Percentiles rank a stretch among this genome's conserved stretches.
phyloP scores from a whole-genome alignment of 495 filamentous ascomycete species.

The Lophium mytilinum region DNA sequence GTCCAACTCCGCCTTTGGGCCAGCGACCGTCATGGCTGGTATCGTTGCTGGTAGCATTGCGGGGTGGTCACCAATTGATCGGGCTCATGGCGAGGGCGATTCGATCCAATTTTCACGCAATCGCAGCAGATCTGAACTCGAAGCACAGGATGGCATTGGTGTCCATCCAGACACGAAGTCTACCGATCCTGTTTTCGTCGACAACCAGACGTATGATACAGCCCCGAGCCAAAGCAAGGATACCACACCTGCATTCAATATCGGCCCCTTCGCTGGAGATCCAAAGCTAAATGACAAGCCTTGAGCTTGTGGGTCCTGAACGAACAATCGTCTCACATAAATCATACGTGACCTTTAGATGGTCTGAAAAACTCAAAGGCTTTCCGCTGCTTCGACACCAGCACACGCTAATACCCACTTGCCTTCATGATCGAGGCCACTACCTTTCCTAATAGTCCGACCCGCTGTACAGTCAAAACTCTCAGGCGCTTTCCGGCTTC shows the following conservation, averaged over 20 bases:
- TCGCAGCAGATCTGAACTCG: constrained; percentile 40
- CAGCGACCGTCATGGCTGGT: constrained; percentile 78
- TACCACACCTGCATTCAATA: constrained; percentile 42
- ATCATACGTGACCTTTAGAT: too few relatives aligned
- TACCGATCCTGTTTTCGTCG: constrained; percentile 46
- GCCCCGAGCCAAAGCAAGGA: constrained; percentile 56
- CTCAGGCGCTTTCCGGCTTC: background rate
- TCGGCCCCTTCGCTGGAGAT: constrained; percentile 29
- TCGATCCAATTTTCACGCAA: constrained; percentile 42
- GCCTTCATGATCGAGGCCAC: background rate
- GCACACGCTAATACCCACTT: background rate
- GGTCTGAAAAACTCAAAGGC: too few relatives aligned
- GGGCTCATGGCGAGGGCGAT: constrained; percentile 43
- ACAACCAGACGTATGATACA: constrained; percentile 32
- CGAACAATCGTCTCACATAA: too few relatives aligned
- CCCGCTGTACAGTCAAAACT: background rate
- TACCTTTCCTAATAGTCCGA: background rate
- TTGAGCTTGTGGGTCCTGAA: too few relatives aligned
- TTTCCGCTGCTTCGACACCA: too few relatives aligned
- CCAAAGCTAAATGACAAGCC: constrained; percentile 11
- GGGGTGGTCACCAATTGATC: constrained; percentile 78
- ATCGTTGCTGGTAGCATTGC: constrained; percentile 80
- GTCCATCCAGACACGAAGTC: constrained; percentile 50
- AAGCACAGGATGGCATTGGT: constrained; percentile 46
- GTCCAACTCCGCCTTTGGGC: constrained; percentile 78